These are phyloP conservation scores for Parmelia sp. DNA, from an alignment of 495 filamentous ascomycete genomes.

Conservation along the genomic window DNA sequence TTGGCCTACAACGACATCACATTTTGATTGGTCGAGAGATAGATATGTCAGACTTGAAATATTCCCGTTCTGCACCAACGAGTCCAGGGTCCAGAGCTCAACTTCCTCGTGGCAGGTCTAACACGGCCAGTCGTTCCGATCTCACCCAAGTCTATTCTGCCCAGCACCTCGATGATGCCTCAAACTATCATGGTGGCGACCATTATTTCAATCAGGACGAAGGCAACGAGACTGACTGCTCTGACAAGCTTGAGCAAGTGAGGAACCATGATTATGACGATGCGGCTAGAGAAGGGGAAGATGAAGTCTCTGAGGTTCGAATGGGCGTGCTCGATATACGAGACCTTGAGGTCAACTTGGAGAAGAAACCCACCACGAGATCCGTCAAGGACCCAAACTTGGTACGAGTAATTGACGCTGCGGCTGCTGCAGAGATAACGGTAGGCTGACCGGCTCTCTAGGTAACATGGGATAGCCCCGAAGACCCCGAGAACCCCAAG, in stretches of 20 bases:
- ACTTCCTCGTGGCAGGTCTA: background rate
- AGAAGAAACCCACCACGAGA: constrained; percentile 24
- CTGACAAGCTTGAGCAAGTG: constrained; percentile 16
- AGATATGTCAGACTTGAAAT: constrained; percentile 1
- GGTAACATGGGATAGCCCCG: constrained; percentile 47
- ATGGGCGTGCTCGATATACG: constrained; percentile 28
- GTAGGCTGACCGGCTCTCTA: constrained; percentile 5
- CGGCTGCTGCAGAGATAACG: background rate
- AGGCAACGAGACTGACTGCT: background rate
- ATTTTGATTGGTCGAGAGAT: background rate
- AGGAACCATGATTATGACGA: constrained; percentile 22
- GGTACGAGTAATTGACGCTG: constrained; percentile 10
- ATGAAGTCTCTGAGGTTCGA: constrained; percentile 26
- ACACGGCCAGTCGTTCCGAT: background rate
- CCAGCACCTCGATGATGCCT: constrained; percentile 36
- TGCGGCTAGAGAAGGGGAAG: constrained; percentile 16
- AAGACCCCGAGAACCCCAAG: constrained; percentile 53
- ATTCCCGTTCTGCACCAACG: constrained; percentile 10
- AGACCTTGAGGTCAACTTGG: constrained; percentile 30
- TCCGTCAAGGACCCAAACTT: constrained; percentile 34
- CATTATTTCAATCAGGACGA: constrained; percentile 2
- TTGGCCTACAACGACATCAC: background rate
- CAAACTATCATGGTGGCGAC: constrained; percentile 31
- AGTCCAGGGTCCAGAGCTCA: background rate
- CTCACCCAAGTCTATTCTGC: constrained; percentile 33